These are phyloP conservation scores for Moesziomyces sp. DNA, from an alignment of 1,284 basidiomycete species.

Conservation along the genomic window DNA sequence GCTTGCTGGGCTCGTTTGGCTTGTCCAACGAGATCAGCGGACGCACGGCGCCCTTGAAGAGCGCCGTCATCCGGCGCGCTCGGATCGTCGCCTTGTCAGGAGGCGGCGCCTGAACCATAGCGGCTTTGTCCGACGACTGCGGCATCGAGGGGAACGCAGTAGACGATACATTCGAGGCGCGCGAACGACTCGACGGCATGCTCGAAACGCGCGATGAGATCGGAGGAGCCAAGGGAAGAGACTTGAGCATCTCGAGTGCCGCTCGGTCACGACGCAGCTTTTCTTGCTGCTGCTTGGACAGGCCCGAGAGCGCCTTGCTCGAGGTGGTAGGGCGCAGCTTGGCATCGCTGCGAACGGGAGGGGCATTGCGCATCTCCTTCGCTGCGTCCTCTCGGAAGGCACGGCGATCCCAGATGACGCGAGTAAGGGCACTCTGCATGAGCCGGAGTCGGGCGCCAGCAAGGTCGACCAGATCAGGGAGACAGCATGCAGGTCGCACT, in stretches of 20 bases:
- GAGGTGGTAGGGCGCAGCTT: slow-evolving; percentile 31
- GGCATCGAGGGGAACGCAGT: slow-evolving; percentile 12
- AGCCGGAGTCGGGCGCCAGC: slow-evolving; percentile 53
- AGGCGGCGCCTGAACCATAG: slow-evolving; percentile 20
- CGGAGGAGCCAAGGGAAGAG: slow-evolving; percentile 24
- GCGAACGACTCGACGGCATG: slow-evolving; percentile 31
- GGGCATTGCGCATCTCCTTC: slow-evolving; percentile 49
- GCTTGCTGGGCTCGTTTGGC: slow-evolving; percentile 34
- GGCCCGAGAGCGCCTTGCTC: slow-evolving; percentile 41
- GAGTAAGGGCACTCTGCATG: slow-evolving; percentile 54
- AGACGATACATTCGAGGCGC: slow-evolving; percentile 9
- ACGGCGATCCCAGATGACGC: slow-evolving; percentile 57
- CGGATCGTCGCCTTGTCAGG: slow-evolving; percentile 48
- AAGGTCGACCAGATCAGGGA: slow-evolving; percentile 44
- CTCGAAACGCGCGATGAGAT: slow-evolving; percentile 43
- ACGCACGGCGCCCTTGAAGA: slow-evolving; percentile 62
- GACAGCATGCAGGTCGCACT: slow-evolving; percentile 37
- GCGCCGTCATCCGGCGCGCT: slow-evolving; percentile 61
- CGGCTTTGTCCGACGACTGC: slow-evolving; percentile 9
- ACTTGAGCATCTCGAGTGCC: slow-evolving; percentile 40
- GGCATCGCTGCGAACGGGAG: slow-evolving; percentile 31
- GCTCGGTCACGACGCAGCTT: slow-evolving; percentile 53
- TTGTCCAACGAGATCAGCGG: slow-evolving; percentile 54
- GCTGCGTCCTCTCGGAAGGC: slow-evolving; percentile 60
- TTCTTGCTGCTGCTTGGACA: slow-evolving; percentile 56